These are phyloP conservation scores for Gaeumannomyces tritici DNA, from an alignment of 2,329 filamentous ascomycete species.

Conservation along the genomic window DNA sequence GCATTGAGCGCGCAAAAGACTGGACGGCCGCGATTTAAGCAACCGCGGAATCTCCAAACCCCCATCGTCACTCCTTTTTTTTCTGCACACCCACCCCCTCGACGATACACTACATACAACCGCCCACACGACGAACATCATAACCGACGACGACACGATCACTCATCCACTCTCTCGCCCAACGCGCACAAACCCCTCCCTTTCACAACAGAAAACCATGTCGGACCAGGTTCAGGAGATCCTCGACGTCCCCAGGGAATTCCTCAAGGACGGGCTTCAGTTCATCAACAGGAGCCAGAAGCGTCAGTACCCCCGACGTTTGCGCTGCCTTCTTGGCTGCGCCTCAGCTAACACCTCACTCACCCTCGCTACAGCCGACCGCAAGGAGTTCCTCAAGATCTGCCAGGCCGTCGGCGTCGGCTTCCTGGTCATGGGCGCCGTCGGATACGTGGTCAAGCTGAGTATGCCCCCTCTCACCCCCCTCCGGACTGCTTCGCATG, in stretches of 20 bases:
- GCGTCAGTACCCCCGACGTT: constrained; percentile 30
- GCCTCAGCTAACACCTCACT: background rate
- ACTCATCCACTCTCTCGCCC: background rate
- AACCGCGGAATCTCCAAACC: background rate
- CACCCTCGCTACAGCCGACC: constrained; percentile 26
- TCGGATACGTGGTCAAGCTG: constrained; percentile 62
- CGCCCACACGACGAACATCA: background rate
- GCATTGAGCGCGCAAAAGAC: background rate
- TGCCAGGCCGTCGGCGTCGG: constrained; percentile 53
- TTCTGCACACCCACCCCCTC: background rate
- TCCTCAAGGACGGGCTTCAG: constrained; percentile 51
- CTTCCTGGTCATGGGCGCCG: constrained; percentile 61
- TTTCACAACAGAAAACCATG: constrained; percentile 28
- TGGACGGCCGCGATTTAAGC: background rate
- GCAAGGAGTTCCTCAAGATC: constrained; percentile 44
- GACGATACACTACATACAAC: no score
- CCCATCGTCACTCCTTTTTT: background rate
- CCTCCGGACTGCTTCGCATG: no score
- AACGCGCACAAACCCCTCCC: background rate
- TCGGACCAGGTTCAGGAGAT: constrained; percentile 62
- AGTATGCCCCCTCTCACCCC: constrained; percentile 30
- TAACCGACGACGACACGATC: background rate
- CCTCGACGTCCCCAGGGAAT: constrained; percentile 58
- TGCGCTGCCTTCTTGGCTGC: background rate
- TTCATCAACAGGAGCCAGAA: constrained; percentile 55